phyloP scores from a whole-genome alignment of 2,329 filamentous ascomycete species.

The Trichoderma lentiforme region DNA sequence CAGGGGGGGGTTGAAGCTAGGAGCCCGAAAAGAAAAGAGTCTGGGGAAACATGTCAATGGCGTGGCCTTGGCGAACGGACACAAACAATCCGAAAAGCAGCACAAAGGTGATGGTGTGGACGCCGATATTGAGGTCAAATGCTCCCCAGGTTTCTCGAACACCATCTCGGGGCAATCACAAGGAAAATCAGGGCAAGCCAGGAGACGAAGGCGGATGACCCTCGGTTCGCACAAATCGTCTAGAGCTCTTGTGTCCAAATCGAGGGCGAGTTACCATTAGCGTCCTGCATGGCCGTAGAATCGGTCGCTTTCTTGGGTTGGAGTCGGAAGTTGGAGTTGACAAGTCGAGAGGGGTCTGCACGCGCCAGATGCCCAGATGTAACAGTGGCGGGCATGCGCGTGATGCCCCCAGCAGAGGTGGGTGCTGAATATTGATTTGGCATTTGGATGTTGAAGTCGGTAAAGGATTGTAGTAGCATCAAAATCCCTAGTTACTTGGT shows the following conservation, averaged over 20 bases:
- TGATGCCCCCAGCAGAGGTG: neutral
- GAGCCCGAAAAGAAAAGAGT: neutral
- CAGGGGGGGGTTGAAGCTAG: neutral
- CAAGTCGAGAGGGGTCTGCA: neutral
- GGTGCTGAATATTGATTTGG: neutral
- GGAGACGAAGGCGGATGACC: neutral
- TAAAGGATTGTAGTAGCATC: neutral
- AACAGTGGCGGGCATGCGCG: neutral
- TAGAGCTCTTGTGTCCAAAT: neutral
- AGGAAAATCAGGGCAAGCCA: neutral
- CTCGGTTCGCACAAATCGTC: constrained; percentile 1
- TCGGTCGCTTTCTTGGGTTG: neutral
- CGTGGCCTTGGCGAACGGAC: neutral
- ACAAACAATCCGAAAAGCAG: neutral
- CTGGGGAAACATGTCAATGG: neutral
- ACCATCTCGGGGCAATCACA: neutral
- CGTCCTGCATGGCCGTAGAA: neutral
- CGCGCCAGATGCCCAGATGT: neutral
- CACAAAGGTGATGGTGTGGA: neutral
- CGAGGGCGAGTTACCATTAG: neutral
- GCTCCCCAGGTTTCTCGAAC: neutral
- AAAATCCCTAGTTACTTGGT: neutral
- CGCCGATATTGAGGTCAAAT: neutral
- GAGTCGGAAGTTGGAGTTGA: neutral
- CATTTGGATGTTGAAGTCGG: neutral